A percentile compares a stretch with the other conserved stretches of the same genome.
phyloP scores from a whole-genome alignment of 768 basidiomycete genomes.

The Coprinopsis strossmayeri region DNA sequence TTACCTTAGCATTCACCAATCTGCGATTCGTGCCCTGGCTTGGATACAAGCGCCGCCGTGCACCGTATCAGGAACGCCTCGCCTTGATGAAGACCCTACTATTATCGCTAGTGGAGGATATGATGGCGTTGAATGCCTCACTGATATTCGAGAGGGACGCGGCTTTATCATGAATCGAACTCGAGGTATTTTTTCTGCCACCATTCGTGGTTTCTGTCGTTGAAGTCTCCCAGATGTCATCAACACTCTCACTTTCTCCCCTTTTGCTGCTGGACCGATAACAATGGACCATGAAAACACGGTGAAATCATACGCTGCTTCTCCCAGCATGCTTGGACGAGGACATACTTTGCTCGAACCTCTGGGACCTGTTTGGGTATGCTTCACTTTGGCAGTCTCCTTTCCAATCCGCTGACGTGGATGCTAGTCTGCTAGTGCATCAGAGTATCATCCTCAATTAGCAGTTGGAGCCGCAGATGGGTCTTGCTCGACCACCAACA shows the following conservation, averaged over 20 bases:
- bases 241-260: slow-evolving; percentile 58
- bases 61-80: slow-evolving; percentile 37
- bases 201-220: neutral
- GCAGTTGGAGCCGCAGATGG: slow-evolving; percentile 84
- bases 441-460: slow-evolving; percentile 84
- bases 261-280: slow-evolving; percentile 62
- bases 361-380: slow-evolving; percentile 78
- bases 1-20: slow-evolving; percentile 70
- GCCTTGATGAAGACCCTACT: slow-evolving; percentile 53
- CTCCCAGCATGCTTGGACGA: slow-evolving; percentile 66
- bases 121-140: slow-evolving; percentile 71
- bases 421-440: slow-evolving; percentile 58
- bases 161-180: slow-evolving; percentile 72
- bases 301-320: slow-evolving; percentile 67
- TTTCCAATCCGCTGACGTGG: neutral
- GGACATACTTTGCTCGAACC: slow-evolving; percentile 71
- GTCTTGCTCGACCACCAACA: slow-evolving; percentile 66
- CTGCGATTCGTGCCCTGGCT: slow-evolving; percentile 66
- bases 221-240: slow-evolving; percentile 52
- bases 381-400: slow-evolving; percentile 17
- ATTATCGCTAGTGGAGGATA: slow-evolving; percentile 74
- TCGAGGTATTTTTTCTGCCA: slow-evolving; percentile 40
- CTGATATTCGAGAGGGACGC: slow-evolving; percentile 67
- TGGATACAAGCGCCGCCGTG: slow-evolving; percentile 69
- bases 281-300: slow-evolving; percentile 82